Evolutionary conservation across 1,284 basidiomycete species (phyloP).

Genomic region (Tilletia indica): DNA sequence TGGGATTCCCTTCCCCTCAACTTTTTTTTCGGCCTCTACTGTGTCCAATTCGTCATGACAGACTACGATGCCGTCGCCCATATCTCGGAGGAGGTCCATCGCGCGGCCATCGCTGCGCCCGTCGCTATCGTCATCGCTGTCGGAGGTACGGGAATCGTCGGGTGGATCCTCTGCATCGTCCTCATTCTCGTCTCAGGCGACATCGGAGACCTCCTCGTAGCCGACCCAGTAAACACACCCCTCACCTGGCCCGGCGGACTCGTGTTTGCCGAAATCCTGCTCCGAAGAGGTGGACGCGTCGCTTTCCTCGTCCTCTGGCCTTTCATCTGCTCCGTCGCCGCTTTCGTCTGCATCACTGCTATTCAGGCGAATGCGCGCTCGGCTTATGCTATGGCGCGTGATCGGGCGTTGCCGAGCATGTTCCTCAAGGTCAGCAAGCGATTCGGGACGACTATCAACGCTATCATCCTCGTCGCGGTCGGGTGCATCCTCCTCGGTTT

Average conservation of each 20-base stretch:
- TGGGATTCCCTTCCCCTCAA: slow-evolving; percentile 77
- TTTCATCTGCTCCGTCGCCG: slow-evolving; percentile 54
- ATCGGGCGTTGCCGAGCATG: slow-evolving; percentile 78
- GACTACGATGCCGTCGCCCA: slow-evolving; percentile 62
- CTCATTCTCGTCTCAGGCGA: slow-evolving; percentile 71
- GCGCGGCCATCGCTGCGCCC: slow-evolving; percentile 76
- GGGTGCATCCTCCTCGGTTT: slow-evolving; percentile 46
- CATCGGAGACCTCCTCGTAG: slow-evolving; percentile 34
- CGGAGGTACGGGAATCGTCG: slow-evolving; percentile 48
- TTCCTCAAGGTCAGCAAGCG: slow-evolving; percentile 69
- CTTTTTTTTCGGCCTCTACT: slow-evolving; percentile 81
- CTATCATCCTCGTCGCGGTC: slow-evolving; percentile 75
- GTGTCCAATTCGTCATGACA: slow-evolving; percentile 68
- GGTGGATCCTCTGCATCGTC: slow-evolving; percentile 59
- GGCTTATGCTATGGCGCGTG: slow-evolving; percentile 84
- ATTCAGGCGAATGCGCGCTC: slow-evolving; percentile 83
- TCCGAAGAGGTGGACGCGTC: slow-evolving; percentile 44
- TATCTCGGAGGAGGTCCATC: slow-evolving; percentile 85
- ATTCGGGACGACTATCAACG: slow-evolving; percentile 71
- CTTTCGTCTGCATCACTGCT: slow-evolving; percentile 60
- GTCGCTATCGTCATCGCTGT: slow-evolving; percentile 84
- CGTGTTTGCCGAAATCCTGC: slow-evolving; percentile 51
- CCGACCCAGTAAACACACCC: slow-evolving; percentile 9
- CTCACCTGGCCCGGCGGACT: slow-evolving; percentile 49
- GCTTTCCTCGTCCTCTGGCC: slow-evolving; percentile 68